phyloP scores from a whole-genome alignment of 2,329 filamentous ascomycete species.

The Beauveria sp. region DNA sequence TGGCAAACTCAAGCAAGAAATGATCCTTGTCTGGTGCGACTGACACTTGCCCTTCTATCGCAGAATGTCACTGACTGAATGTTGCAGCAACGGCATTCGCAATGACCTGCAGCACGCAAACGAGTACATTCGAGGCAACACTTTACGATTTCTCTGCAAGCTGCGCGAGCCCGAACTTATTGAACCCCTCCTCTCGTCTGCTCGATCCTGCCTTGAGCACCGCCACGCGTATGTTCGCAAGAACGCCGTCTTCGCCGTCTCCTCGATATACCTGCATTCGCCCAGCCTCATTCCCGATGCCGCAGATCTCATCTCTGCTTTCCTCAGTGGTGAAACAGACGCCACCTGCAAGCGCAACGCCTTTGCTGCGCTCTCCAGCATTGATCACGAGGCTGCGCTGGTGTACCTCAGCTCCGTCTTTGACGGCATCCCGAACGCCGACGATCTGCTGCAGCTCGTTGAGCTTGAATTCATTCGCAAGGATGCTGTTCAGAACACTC shows the following conservation, averaged over 20 bases:
- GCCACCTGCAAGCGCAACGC: constrained; percentile 97
- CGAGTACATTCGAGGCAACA: constrained; percentile 97
- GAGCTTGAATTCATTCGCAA: constrained; percentile 97
- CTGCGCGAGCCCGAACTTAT: constrained; percentile 92
- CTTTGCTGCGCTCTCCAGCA: constrained; percentile 82
- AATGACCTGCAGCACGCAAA: constrained; percentile 97
- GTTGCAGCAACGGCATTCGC: constrained; percentile 81
- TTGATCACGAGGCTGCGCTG: constrained; percentile 88
- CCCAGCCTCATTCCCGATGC: constrained; percentile 92
- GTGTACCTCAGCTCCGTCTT: constrained; percentile 84
- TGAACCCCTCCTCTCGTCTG: constrained; percentile 88
- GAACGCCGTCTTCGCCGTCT: constrained; percentile 91
- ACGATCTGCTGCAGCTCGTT: constrained; percentile 86
- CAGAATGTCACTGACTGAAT: constrained; percentile 2
- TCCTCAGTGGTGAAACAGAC: constrained; percentile 86
- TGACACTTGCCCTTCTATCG: neutral
- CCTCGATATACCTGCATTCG: constrained; percentile 86
- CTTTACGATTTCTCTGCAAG: constrained; percentile 95
- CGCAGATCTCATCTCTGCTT: constrained; percentile 80
- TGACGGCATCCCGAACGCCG: constrained; percentile 87
- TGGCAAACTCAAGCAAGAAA: constrained; percentile 98
- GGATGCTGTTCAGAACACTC: constrained; percentile 87
- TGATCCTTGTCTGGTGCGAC: constrained; percentile 90
- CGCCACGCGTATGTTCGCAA: constrained; percentile 97
- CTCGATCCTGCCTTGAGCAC: constrained; percentile 87